Base-by-base conservation (phyloP, 2,329 filamentous ascomycete species). In the Claviceps humidiphila region DNA sequence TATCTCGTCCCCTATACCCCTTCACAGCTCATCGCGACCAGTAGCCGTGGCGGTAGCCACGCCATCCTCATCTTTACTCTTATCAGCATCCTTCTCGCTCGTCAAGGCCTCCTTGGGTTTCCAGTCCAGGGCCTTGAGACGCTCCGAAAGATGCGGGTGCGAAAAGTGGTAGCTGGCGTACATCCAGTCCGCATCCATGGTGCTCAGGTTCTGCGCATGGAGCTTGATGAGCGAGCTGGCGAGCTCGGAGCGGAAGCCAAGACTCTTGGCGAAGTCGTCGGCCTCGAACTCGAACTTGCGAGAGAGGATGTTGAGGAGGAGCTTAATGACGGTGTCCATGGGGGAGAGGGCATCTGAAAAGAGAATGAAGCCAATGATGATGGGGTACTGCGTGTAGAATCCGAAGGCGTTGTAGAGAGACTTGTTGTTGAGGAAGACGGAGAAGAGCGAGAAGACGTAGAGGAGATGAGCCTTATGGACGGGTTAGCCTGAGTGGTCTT, bases 121-220 rank as follows among this genome's bases (percentile, higher is more conserved):
- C 90, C 91, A 98, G 58, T 87, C 84, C 55, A 98, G 78, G 1
- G 91, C 93, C 68, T 87, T 88, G 62, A 98, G 76, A 62, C 93
- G 82, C 77, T 98, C 94, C 1, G 90, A 87, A 59, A 98, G 75
- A 59, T 97, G 96, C 1, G 93, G 93, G 71, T 98, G 93, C 24
- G 91, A 96, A 77, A 94, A 96, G 73, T 98, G 90, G 76, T 97
- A 98, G 71, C 85, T 94, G 51, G 93, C 93, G 70, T 95, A 98
- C 79, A 96, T 82, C 86, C 87, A 95, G 71, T 98, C 94, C 30
- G 93, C 93, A 63, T 98, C 93, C 91, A 98, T 97, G 56, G 88
- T 94, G 70, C 89, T 95, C 59, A 98, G 77, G 66, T 98, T 98
- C 74, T 97, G 90, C 63, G 96, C 89, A 72, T 98, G 94, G 50